Base-by-base conservation (phyloP, 805 yeast species). In the Wickerhamomyces chaumierensis region DNA sequence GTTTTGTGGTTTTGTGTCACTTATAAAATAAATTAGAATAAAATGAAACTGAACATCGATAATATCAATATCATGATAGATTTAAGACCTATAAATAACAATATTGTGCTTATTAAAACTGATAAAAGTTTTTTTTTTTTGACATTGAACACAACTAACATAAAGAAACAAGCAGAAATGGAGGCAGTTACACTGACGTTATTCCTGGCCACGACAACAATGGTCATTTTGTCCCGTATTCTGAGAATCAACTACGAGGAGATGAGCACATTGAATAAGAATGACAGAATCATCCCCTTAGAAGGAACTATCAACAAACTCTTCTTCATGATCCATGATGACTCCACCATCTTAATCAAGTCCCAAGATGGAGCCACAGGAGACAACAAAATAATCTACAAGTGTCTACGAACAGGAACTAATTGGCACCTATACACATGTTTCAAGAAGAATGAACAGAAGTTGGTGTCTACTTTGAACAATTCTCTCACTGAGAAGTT, bases 341-440 rank as follows among this genome's bases (percentile, higher is more conserved):
- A 15, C 5, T 31, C 33, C 17, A 31, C 33, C 11, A 15, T 31
- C 5, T 31, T 31, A 5, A 15, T 31, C 17, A 31, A 31, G 14
- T 16, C 18, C n/a, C n/a, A n/a, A 9, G 17, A 31, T 6, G 18
- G 11, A 6, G 4, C 18, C 11, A 4, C 11, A 8, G 18, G 18
- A 8, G 7, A 6, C 17, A 12, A 7, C 9, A 31, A 31, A 13
- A 31, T 15, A 5, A 7, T 31, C 13, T 49, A 41, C 40, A 47
- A 38, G 28, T 32, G 48, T 7, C 21, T 37, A 8, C 41, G 39
- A 17, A 41, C 42, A 9, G 41, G 44, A 3, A 35, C 35, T 13
- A 45, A 35, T 11, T 52, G 51, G 54, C 39, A 45, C 35, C 25
- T 52, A 13, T 43, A 44, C 12, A 18, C 33, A 2, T 31, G 33